phyloP scores from a whole-genome alignment of 306 rosid species.

The Gleditsia sinensis region DNA sequence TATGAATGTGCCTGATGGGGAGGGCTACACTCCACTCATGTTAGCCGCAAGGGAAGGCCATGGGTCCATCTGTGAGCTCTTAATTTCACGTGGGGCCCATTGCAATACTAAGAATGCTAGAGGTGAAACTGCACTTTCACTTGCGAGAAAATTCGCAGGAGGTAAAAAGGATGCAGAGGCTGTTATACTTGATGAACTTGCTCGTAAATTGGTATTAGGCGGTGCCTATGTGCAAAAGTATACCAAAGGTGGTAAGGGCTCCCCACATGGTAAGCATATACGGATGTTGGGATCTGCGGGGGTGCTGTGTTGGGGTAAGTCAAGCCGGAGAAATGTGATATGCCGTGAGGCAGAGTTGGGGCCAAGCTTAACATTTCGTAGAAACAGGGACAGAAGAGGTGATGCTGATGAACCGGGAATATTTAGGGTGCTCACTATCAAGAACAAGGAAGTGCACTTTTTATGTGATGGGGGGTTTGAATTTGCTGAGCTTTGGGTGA shows the following conservation, averaged over 20 bases:
- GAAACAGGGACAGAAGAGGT: slow-evolving; percentile 57
- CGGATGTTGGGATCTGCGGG: slow-evolving; percentile 61
- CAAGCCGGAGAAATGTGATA: slow-evolving; percentile 66
- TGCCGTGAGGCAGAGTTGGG: slow-evolving; percentile 71
- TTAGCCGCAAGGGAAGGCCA: slow-evolving; percentile 91
- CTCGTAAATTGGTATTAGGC: slow-evolving; percentile 57
- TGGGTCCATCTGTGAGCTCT: slow-evolving; percentile 61
- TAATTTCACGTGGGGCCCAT: slow-evolving; percentile 70
- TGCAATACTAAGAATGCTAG: slow-evolving; percentile 50
- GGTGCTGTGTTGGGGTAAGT: slow-evolving; percentile 77
- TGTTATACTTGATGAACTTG: slow-evolving; percentile 71
- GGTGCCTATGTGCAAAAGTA: slow-evolving; percentile 73
- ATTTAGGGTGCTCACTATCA: slow-evolving; percentile 74
- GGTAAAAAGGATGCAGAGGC: slow-evolving; percentile 50
- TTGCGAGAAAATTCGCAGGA: slow-evolving; percentile 54
- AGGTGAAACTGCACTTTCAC: slow-evolving; percentile 79
- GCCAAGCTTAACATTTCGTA: slow-evolving; percentile 56
- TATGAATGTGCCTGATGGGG: slow-evolving; percentile 74
- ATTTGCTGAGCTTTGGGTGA: slow-evolving; percentile 83
- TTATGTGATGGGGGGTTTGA: slow-evolving; percentile 76
- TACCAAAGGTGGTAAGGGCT: slow-evolving; percentile 80
- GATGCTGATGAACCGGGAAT: slow-evolving; percentile 70
- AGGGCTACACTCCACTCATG: slow-evolving; percentile 88
- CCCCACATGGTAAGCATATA: slow-evolving; percentile 67
- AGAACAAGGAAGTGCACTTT: slow-evolving; percentile 83